Evolutionary conservation across 345 rosid species (phyloP), one percentile per base, ranked within the genome.

Genomic region (Geranium rotundifolium): DNA sequence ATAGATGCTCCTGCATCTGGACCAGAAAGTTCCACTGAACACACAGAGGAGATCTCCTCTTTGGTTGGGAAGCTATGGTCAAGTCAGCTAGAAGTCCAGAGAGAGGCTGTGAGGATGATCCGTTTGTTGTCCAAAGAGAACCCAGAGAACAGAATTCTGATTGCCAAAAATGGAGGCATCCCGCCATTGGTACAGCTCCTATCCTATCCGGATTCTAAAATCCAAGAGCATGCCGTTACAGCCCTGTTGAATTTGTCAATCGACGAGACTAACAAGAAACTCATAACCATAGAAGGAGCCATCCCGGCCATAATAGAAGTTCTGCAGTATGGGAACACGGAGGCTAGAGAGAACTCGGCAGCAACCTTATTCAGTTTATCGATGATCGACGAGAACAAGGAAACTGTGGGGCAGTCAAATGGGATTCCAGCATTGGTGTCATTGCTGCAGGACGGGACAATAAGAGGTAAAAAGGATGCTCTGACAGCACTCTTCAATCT

Each of bases 401-500:
- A 88, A 19, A 76, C 79, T 0, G 71, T 90, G 2, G 97, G 89
- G 2, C 23, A 71, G 30, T 80, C 77, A 0, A 62, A 81, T 27
- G 95, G 91, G 18, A 84, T 90, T 29, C 89, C 96, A 0, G 86
- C 97, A 17, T 54, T 90, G n/a, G 88, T 90, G 0, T 74, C 82
- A 0, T 72, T 90, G 65, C 69, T 90, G 4, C 73, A 73, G 27
- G 41, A 84, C 58, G 97, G 93, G 65, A 85, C 93, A 17, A 62
- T 71, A 13, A 80, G 89, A 74, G 97, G 97, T 14, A 90, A 88
- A 74, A 90, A 75, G 73, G 95, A 90, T 58, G 97, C 95, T 0
- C 76, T 75, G 14, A 81, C 95, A 2, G 97, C 95, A 55, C 70
- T 90, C 19, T 90, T 90, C 66, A 87, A 86, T 76, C 69, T 88